Conservation (phyloP, 441 rosid species). For the Populus hybrid region DNA sequence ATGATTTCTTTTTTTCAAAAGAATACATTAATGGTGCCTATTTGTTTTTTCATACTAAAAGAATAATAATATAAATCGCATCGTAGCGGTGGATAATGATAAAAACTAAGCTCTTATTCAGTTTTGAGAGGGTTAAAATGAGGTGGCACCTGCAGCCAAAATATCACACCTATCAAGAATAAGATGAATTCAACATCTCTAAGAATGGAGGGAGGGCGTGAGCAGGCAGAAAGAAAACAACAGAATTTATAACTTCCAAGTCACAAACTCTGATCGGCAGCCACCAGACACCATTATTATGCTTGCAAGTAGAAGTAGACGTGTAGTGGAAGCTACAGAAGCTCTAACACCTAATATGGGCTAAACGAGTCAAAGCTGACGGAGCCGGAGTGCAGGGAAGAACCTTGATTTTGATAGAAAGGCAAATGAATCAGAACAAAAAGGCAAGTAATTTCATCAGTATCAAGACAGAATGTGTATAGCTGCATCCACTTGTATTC, state of each 20-base stretch:
- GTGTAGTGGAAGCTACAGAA: not conserved
- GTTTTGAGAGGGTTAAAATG: no score
- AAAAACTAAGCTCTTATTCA: not conserved
- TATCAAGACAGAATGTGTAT: constrained; percentile 37
- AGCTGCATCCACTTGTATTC: constrained; percentile 59
- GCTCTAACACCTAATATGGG: not conserved
- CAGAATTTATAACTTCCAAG: not conserved
- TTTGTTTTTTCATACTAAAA: not conserved
- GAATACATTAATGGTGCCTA: not conserved
- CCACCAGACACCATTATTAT: not conserved
- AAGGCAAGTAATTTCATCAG: constrained; percentile 34
- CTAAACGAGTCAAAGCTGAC: constrained; percentile 37
- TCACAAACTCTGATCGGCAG: not conserved
- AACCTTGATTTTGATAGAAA: constrained; percentile 58
- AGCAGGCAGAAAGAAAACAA: no score
- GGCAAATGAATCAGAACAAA: constrained; percentile 80
- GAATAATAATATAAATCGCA: not conserved
- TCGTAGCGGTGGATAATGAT: not conserved
- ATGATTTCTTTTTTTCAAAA: no score
- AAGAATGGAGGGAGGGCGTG: no score
- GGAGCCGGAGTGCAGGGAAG: constrained; percentile 26
- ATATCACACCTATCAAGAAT: no score
- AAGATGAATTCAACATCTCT: no score
- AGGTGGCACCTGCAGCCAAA: not conserved
- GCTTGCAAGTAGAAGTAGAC: not conserved